These are phyloP conservation scores for Gossypium raimondii DNA, from an alignment of 345 rosid genomes.

Conservation along the genomic window DNA sequence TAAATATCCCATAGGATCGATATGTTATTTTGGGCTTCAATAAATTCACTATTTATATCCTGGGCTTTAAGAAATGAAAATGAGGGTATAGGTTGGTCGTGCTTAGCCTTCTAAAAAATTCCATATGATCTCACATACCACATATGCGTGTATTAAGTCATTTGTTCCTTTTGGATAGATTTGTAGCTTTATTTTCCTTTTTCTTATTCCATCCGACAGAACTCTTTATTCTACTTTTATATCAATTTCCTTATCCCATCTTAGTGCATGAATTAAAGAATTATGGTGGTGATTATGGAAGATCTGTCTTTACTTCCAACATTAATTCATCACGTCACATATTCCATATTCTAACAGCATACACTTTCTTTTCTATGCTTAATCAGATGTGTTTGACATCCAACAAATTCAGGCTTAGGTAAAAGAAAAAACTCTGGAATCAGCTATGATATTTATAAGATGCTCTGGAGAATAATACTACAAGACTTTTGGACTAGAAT, in stretches of 20 bases:
- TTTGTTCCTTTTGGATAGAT: neutral
- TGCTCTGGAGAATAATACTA: too few relatives aligned
- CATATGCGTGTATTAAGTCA: neutral
- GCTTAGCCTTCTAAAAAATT: neutral
- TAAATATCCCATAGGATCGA: constrained; percentile 3
- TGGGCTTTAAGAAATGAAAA: neutral
- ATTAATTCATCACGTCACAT: too few relatives aligned
- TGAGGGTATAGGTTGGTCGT: neutral
- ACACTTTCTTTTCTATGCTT: too few relatives aligned
- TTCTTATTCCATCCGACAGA: neutral
- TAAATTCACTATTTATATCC: neutral
- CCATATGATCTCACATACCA: neutral
- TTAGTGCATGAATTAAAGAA: neutral
- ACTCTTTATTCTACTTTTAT: neutral
- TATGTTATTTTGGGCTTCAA: neutral
- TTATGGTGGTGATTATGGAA: neutral
- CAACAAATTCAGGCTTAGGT: too few relatives aligned
- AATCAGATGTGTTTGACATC: too few relatives aligned
- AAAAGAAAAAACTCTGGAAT: too few relatives aligned
- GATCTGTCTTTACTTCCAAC: too few relatives aligned
- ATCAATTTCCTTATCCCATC: neutral
- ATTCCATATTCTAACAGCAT: neutral
- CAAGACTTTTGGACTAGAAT: too few relatives aligned
- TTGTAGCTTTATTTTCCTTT: neutral
- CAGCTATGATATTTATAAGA: too few relatives aligned